These are phyloP conservation scores for Globisporangium mamillatum DNA, from an alignment of 352 stramenopile genomes.

Conservation along the genomic window DNA sequence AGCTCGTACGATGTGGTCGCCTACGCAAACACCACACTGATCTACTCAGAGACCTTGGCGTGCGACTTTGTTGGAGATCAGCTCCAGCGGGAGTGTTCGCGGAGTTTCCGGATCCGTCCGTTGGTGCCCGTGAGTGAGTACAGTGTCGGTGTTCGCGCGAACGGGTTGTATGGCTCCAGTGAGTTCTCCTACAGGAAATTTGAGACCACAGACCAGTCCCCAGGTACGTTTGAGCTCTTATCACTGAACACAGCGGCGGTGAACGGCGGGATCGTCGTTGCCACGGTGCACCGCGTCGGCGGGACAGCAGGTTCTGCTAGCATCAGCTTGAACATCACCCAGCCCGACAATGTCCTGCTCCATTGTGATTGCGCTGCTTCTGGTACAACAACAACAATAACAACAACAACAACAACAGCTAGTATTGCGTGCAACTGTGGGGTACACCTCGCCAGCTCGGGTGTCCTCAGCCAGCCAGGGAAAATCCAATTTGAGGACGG, in stretches of 20 bases:
- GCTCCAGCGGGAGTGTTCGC: constrained; percentile 4
- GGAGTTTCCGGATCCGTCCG: neutral
- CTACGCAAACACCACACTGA: neutral
- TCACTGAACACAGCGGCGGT: constrained; percentile 17
- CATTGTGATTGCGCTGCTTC: constrained; percentile 23
- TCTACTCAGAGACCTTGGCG: constrained; percentile 9
- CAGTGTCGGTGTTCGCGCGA: constrained; percentile 9
- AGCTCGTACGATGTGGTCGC: constrained; percentile 27
- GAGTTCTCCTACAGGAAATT: neutral
- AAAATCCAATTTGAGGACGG: constrained; percentile 42
- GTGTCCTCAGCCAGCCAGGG: constrained; percentile 17
- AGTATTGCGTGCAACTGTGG: constrained; percentile 31
- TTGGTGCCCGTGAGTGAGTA: constrained; percentile 6
- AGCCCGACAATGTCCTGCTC: constrained; percentile 30
- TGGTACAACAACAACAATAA: neutral
- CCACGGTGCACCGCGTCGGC: constrained; percentile 30
- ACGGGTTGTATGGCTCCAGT: constrained; percentile 4
- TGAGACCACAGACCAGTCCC: constrained; percentile 4
- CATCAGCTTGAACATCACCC: constrained; percentile 29
- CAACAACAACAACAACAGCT: neutral
- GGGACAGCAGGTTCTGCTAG: constrained; percentile 31
- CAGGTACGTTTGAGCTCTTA: constrained; percentile 22
- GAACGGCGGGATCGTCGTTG: constrained; percentile 21
- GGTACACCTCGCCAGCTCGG: constrained; percentile 25
- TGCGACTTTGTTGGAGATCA: neutral